These are phyloP conservation scores for Medicago ruthenica DNA, from an alignment of 306 rosid genomes.

Conservation along the genomic window DNA sequence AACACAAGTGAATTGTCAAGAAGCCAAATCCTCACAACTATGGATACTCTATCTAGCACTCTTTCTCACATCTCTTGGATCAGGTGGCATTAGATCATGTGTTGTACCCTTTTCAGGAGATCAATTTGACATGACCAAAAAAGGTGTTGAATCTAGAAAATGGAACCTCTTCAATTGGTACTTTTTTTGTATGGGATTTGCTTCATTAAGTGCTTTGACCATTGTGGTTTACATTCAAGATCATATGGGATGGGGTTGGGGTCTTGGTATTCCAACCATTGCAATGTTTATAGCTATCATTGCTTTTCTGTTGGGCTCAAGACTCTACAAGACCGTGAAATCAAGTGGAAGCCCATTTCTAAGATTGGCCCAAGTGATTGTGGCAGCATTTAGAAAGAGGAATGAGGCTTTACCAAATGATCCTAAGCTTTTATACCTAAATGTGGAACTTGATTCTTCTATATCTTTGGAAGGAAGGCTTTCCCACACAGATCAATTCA, in stretches of 20 bases:
- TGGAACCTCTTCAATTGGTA: slow-evolving; percentile 90
- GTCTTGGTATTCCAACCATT: slow-evolving; percentile 76
- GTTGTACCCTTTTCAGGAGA: slow-evolving; percentile 82
- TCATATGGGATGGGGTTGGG: slow-evolving; percentile 84
- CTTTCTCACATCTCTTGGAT: slow-evolving; percentile 69
- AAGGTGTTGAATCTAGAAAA: slow-evolving; percentile 48
- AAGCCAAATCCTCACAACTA: slow-evolving; percentile 58
- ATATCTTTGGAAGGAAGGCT: slow-evolving; percentile 68
- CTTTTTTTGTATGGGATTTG: slow-evolving; percentile 66
- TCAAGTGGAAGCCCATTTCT: slow-evolving; percentile 73
- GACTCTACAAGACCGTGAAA: slow-evolving; percentile 56
- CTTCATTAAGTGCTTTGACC: slow-evolving; percentile 72
- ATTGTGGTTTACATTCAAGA: slow-evolving; percentile 83
- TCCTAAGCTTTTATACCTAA: slow-evolving; percentile 52
- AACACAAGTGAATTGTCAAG: slow-evolving; percentile 62
- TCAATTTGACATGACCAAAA: slow-evolving; percentile 75
- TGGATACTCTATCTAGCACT: slow-evolving; percentile 62
- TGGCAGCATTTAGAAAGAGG: slow-evolving; percentile 69
- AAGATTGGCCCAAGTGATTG: slow-evolving; percentile 68
- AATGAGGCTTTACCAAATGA: slow-evolving; percentile 55
- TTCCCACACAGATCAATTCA: slow-evolving; percentile 60
- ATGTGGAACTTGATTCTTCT: slow-evolving; percentile 62
- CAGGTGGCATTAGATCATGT: slow-evolving; percentile 80
- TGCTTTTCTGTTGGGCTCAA: slow-evolving; percentile 65
- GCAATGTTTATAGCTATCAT: slow-evolving; percentile 66